These are phyloP conservation scores for Miscanthus lutarioriparius DNA, from an alignment of 176 grass and related monocot species.

Conservation along the genomic window DNA sequence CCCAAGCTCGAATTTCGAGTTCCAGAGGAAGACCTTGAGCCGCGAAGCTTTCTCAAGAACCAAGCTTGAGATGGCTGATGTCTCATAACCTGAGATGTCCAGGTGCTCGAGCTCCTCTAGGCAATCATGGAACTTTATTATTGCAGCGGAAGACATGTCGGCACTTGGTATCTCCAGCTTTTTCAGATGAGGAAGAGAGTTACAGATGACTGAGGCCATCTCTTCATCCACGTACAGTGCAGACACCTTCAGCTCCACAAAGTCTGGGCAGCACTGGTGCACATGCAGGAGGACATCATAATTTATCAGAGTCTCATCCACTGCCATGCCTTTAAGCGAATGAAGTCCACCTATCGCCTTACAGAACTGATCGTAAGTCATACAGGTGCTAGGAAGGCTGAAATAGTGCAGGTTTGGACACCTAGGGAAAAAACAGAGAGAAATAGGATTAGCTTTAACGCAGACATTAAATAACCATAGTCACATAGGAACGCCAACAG, in stretches of 20 bases:
- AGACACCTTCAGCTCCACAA: constrained; percentile 56
- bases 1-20: constrained; percentile 61
- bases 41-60: constrained; percentile 58
- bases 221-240: constrained; percentile 49
- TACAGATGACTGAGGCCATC: constrained; percentile 58
- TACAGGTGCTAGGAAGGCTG: constrained; percentile 49
- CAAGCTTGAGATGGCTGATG: constrained; percentile 42
- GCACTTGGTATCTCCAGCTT: constrained; percentile 71
- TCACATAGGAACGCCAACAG: neutral
- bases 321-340: constrained; percentile 65
- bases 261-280: constrained; percentile 40
- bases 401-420: constrained; percentile 55
- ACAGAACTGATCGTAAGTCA: constrained; percentile 43
- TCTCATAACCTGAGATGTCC: constrained; percentile 74
- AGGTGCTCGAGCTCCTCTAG: constrained; percentile 64
- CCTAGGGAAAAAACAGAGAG: constrained; percentile 19
- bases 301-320: constrained; percentile 54
- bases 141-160: constrained; percentile 37
- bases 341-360: constrained; percentile 37
- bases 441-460: constrained; percentile 23
- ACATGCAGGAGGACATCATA: constrained; percentile 53
- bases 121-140: constrained; percentile 54
- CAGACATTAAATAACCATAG: neutral
- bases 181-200: constrained; percentile 48
- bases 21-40: constrained; percentile 61